These are phyloP conservation scores for Mucor racemosus DNA, from an alignment of 371 early-diverging fungal species.

Conservation along the genomic window DNA sequence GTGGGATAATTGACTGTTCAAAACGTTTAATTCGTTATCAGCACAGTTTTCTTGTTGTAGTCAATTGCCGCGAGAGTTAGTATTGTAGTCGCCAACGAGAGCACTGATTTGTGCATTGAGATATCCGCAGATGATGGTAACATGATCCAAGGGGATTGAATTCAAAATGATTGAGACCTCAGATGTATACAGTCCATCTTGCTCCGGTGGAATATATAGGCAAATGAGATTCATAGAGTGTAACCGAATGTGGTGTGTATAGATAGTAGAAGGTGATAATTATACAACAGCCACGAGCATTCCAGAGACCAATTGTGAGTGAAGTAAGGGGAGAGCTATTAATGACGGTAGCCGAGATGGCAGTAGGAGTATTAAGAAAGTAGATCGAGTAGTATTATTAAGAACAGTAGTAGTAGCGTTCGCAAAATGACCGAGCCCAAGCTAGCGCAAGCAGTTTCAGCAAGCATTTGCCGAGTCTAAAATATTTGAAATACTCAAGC, in stretches of 20 bases:
- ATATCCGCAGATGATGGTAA: conserved; percentile 23
- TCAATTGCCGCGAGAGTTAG: conserved; percentile 9
- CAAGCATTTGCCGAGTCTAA: too few species aligned
- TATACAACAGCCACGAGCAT: conserved; percentile 8
- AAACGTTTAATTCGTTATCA: too few species aligned
- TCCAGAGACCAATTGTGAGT: conserved; percentile 5
- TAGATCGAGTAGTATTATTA: too few species aligned
- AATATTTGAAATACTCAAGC: too few species aligned
- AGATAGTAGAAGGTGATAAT: too few species aligned
- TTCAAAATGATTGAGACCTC: conserved; percentile 4
- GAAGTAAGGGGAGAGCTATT: neutral
- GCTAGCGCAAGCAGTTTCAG: too few species aligned
- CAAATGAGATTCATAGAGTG: conserved; percentile 7
- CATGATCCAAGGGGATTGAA: conserved; percentile 3
- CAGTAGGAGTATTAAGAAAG: neutral
- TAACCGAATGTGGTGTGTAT: too few species aligned
- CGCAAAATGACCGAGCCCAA: too few species aligned
- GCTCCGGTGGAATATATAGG: conserved; percentile 21
- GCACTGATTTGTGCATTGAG: conserved; percentile 16
- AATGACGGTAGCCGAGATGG: neutral
- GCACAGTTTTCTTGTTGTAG: too few species aligned
- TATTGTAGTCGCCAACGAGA: neutral
- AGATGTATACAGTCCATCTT: neutral
- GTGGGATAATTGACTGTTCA: too few species aligned
- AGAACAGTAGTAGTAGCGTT: too few species aligned